A percentile compares a stretch with the other conserved stretches of the same genome.
Conservation (phyloP, 1,284 basidiomycete species). For the Sporisorium iseilematis-ciliati region DNA sequence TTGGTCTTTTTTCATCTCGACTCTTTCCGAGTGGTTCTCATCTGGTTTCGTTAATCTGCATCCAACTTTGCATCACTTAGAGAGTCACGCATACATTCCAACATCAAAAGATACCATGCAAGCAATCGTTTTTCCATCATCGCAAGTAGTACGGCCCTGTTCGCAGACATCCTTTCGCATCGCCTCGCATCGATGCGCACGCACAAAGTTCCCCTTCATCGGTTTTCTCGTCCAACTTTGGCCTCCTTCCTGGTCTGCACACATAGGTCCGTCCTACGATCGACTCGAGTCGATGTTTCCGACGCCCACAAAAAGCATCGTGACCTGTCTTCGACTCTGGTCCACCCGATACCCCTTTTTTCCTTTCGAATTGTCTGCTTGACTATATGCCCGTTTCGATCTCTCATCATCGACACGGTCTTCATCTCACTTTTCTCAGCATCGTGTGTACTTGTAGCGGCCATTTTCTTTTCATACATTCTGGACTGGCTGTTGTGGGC, state of each 20-base stretch:
- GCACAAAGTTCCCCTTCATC: constrained; percentile 4
- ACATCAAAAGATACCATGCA: constrained; percentile 52
- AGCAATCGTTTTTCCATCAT: constrained; percentile 30
- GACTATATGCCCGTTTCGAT: not conserved
- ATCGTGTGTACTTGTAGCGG: constrained; percentile 50
- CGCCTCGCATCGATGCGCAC: constrained; percentile 14
- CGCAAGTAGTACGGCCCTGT: constrained; percentile 43
- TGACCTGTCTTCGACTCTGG: constrained; percentile 29
- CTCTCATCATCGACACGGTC: constrained; percentile 6
- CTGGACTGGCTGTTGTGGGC: not conserved
- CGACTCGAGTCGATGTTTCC: constrained; percentile 24
- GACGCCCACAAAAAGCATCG: constrained; percentile 26
- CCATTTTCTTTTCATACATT: constrained; percentile 7
- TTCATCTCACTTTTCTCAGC: constrained; percentile 22
- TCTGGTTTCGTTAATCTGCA: constrained; percentile 47
- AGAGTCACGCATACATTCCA: constrained; percentile 34
- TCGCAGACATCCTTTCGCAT: constrained; percentile 34
- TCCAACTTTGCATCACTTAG: constrained; percentile 50
- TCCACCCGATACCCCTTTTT: constrained; percentile 29
- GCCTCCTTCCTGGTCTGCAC: constrained; percentile 30
- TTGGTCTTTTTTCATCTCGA: constrained; percentile 24
- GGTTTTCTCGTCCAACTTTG: constrained; percentile 10
- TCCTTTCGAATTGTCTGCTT: constrained; percentile 47
- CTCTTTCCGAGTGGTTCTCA: constrained; percentile 45
- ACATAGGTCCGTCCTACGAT: constrained; percentile 38